Evolutionary conservation across 257 asterid genomes (phyloP).

Genomic region (Gentiana dahurica): DNA sequence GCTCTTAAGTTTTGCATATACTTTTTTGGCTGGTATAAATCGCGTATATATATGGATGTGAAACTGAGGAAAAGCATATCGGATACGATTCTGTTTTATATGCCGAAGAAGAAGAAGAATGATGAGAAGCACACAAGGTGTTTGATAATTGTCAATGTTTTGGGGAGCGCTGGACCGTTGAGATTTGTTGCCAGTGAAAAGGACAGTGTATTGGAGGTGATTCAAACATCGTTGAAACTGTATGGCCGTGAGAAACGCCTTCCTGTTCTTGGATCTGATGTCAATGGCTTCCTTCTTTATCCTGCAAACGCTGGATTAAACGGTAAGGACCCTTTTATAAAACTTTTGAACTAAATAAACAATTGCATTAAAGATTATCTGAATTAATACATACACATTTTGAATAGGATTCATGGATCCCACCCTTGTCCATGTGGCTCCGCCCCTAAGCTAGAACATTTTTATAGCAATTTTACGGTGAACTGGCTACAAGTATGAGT

Average conservation of each 20-base stretch:
- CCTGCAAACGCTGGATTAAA: constrained; percentile 31
- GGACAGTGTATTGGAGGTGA: constrained; percentile 32
- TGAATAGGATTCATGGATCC: no score
- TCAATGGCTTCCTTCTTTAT: constrained; percentile 27
- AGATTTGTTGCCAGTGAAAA: constrained; percentile 40
- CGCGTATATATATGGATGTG: constrained; percentile 7
- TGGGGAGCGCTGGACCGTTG: constrained; percentile 57
- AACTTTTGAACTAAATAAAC: no score
- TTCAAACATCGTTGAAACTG: constrained; percentile 26
- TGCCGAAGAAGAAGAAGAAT: constrained; percentile 7
- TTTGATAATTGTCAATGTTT: constrained; percentile 35
- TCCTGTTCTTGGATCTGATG: constrained; percentile 35
- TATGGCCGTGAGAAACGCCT: constrained; percentile 49
- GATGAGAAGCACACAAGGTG: no score
- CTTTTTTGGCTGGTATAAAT: no score
- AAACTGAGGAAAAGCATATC: constrained; percentile 5
- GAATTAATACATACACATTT: no score
- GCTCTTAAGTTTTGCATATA: background rate
- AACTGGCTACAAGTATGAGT: no score
- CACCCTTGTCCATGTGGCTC: no score
- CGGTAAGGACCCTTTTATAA: constrained; percentile 14
- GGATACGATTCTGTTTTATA: background rate
- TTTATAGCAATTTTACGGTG: no score
- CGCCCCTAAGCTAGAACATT: no score
- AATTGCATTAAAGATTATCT: no score